Evolutionary conservation across 352 stramenopile species (phyloP), one percentile per base, ranked within the genome.

Genomic region (Nothophytophthora sp.): DNA sequence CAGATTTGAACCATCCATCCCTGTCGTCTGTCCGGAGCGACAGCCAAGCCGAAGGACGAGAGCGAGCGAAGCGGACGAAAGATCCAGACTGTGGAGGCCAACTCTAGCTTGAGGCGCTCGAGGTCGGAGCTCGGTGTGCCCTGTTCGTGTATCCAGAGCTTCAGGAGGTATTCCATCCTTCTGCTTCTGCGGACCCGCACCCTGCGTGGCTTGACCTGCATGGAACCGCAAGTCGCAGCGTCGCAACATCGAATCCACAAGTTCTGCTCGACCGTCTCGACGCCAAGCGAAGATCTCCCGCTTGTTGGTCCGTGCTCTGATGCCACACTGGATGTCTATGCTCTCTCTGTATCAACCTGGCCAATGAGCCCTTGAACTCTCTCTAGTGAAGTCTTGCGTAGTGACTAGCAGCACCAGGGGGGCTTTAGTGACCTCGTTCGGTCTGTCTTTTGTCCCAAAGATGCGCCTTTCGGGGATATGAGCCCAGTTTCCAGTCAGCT

Each of bases 211-310:
- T 44, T 33, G 28, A 19, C 20, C 54, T 35, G 42, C 23, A 22
- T 60, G 29, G 44, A 64, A 60, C 45, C 49, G 48, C 34, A 32
- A 24, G 23, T 41, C 19, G 24, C 30, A 57, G 34, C 35, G 30
- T 41, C 41, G 30, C 29, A 36, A 13, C 13, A 19, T 22, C 32
- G 27, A 55, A 71, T 55, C 62, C 46, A 64, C 11, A 60, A 64
- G 56, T 67, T 58, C 33, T 33, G 38, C 42, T 19, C 36, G 24
- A 52, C 38, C 36, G 34, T 24, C 23, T 25, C 23, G 20, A 38
- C 16, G 30, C 33, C 2, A 25, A 9, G 32, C 15, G 12, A 7
- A 33, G 23, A 35, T 34, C 24, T 7, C 41, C n/a, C n/a, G n/a
- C n/a, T n/a, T n/a, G n/a, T n/a, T n/a, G n/a, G n/a, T n/a, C n/a